Conservation (phyloP, 257 asterid species). For the Lithospermum erythrorhizon region DNA sequence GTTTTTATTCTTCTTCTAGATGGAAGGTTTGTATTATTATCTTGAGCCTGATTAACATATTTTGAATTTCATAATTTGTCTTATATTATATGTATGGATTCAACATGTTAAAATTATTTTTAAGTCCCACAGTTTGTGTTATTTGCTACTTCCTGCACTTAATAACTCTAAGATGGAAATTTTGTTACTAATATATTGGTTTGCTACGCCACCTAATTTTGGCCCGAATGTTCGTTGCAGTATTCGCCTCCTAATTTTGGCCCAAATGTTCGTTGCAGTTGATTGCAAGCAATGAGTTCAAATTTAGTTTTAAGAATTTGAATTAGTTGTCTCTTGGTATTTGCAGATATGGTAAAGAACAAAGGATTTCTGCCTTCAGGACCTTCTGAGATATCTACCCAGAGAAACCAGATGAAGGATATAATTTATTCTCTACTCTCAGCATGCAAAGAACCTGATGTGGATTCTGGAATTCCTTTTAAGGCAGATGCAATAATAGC, state of each 20-base stretch:
- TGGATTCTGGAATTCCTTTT: conserved; percentile 72
- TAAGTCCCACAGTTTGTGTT: not conserved
- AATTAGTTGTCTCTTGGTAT: conserved; percentile 9
- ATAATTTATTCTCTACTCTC: conserved; percentile 72
- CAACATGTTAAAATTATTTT: not conserved
- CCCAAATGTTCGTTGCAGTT: not conserved
- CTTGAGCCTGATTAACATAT: too few species aligned
- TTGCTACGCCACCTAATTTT: too few species aligned
- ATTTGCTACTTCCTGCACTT: not conserved
- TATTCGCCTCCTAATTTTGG: too few species aligned
- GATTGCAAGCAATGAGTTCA: too few species aligned
- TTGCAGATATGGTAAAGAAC: conserved; percentile 92
- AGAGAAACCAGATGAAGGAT: conserved; percentile 79
- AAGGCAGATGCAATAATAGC: conserved; percentile 93
- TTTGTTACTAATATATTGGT: too few species aligned
- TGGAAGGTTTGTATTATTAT: too few species aligned
- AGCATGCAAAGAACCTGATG: conserved; percentile 85
- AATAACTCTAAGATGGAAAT: not conserved
- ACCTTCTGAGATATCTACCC: conserved; percentile 87
- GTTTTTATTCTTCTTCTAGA: too few species aligned
- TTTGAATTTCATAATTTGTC: too few species aligned
- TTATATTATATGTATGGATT: not conserved
- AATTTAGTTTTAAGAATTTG: not conserved
- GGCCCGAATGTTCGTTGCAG: not conserved
- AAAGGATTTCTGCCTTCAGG: conserved; percentile 98